Percentiles rank a stretch among this genome's conserved stretches.
phyloP scores from a whole-genome alignment of 2,329 filamentous ascomycete species.

The Ophiostoma piceae region DNA sequence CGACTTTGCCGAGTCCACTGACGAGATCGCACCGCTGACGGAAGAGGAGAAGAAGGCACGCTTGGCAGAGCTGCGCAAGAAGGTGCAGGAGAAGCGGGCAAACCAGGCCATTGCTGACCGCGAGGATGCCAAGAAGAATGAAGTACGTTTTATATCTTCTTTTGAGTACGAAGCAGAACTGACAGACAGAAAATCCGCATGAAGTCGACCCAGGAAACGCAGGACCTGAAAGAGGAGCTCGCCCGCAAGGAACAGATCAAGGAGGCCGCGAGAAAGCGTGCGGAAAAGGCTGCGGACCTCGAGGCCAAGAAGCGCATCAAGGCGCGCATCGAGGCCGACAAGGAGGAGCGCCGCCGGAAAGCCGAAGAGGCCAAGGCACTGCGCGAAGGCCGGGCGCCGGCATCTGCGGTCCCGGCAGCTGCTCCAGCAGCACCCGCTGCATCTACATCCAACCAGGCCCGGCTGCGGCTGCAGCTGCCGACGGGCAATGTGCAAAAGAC shows the following conservation, averaged over 20 bases:
- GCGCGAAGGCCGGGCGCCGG: constrained; percentile 62
- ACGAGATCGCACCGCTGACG: constrained; percentile 84
- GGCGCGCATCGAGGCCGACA: constrained; percentile 92
- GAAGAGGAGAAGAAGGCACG: constrained; percentile 84
- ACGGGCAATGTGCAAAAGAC: constrained; percentile 74
- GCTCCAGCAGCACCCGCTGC: constrained; percentile 54
- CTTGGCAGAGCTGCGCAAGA: constrained; percentile 67
- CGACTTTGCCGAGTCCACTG: constrained; percentile 88
- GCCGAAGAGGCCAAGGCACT: constrained; percentile 80
- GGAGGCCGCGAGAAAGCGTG: constrained; percentile 77
- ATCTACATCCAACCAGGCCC: constrained; percentile 63
- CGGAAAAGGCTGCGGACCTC: constrained; percentile 79
- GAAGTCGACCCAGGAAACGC: constrained; percentile 83
- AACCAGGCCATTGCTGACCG: constrained; percentile 67
- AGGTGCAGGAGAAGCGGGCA: constrained; percentile 67
- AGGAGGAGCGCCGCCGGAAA: constrained; percentile 79
- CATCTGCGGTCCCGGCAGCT: constrained; percentile 38
- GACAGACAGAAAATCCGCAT: constrained; percentile 60
- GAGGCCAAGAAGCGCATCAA: constrained; percentile 85
- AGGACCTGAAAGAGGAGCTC: constrained; percentile 86
- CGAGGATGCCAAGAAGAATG: constrained; percentile 76
- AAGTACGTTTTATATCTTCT: constrained; percentile 45
- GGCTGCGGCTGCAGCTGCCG: constrained; percentile 71
- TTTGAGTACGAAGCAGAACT: not conserved
- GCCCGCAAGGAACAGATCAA: constrained; percentile 86